These are phyloP conservation scores for Singerocomus inundabilis DNA, from an alignment of 1,284 basidiomycete species.

Conservation along the genomic window DNA sequence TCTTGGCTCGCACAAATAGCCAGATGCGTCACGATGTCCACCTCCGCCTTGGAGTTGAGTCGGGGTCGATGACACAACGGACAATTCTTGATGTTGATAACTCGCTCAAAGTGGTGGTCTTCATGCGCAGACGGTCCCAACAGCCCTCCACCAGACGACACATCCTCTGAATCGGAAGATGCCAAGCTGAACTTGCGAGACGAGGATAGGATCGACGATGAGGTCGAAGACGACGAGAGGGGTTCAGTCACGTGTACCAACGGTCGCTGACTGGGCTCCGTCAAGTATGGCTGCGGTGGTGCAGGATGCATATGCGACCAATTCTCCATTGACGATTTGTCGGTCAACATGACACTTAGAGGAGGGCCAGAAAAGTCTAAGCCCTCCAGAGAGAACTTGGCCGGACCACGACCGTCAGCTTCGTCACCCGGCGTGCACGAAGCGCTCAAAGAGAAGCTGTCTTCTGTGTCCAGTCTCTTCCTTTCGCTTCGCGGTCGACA, in stretches of 20 bases:
- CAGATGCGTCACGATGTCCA: conserved; percentile 91
- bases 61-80: conserved; percentile 91
- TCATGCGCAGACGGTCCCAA: conserved; percentile 9
- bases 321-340: conserved; percentile 25
- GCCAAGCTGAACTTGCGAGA: conserved; percentile 36
- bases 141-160: conserved; percentile 14
- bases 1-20: conserved; percentile 93
- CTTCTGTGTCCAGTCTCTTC: conserved; percentile 51
- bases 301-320: conserved; percentile 9
- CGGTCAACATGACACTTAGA: conserved; percentile 28
- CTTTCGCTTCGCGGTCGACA: conserved; percentile 70
- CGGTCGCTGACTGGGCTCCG: conserved; percentile 47
- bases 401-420: conserved; percentile 13
- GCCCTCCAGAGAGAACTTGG: conserved; percentile 44
- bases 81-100: conserved; percentile 94
- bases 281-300: conserved; percentile 34
- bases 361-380: conserved; percentile 66
- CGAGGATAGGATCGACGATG: conserved; percentile 12
- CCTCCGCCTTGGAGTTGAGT: conserved; percentile 81
- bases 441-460: conserved; percentile 34
- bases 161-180: conserved; percentile 48
- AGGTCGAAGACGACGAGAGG: conserved; percentile 22
- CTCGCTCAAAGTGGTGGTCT: conserved; percentile 70
- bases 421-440: conserved; percentile 46
- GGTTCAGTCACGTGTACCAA: conserved; percentile 36